Base-by-base conservation (phyloP, 2,329 filamentous ascomycete genomes). In the Curvularia sp. region DNA sequence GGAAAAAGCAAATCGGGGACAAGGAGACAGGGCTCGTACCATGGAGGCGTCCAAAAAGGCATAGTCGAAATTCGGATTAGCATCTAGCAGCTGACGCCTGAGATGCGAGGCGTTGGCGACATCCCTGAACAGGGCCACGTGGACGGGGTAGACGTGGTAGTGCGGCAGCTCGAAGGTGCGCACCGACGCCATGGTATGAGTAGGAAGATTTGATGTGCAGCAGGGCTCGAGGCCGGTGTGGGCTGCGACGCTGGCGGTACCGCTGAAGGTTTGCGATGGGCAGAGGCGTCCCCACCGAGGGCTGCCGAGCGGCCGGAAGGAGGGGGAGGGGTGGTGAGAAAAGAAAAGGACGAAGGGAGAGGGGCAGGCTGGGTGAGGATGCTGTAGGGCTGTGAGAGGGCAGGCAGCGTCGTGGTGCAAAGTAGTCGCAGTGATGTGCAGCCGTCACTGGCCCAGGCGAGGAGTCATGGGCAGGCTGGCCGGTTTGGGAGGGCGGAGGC, bases 11-110 rank as follows among this genome's bases (percentile, higher is more conserved):
- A 56, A n/a, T 24, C 31, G 56, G 48, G 33, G 53, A 46, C 52
- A 54, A 42, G 13, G 56, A 47, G 33, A 51, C 35, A 57, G 24
- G 62, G 58, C 18, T 35, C 72, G 55, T 83, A 93, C 89, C 75
- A 91, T 86, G 46, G 86, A 87, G 20, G 93, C 93, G 79, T 99
- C 94, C 47, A 99, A 85, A 66, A 99, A 90, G 33, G 93, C 93
- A 82, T 98, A 98, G 78, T 98, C 93, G 69, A 93, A 98, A 8
- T 89, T 88, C 10, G 86, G 73, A 73, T 98, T 97, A 52, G 91
- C 90, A 5, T 87, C 85, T n/a, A 98, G 83, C 5, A 99, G 86
- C 79, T 97, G 93, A 67, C 89, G 83, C 52, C 93, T 89, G 43
- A 99, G 82, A 71, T 89, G 93, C 0, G 85, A 78, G 10, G 92